phyloP scores from a whole-genome alignment of 768 basidiomycete species.

The Glaciozyma martinii region DNA sequence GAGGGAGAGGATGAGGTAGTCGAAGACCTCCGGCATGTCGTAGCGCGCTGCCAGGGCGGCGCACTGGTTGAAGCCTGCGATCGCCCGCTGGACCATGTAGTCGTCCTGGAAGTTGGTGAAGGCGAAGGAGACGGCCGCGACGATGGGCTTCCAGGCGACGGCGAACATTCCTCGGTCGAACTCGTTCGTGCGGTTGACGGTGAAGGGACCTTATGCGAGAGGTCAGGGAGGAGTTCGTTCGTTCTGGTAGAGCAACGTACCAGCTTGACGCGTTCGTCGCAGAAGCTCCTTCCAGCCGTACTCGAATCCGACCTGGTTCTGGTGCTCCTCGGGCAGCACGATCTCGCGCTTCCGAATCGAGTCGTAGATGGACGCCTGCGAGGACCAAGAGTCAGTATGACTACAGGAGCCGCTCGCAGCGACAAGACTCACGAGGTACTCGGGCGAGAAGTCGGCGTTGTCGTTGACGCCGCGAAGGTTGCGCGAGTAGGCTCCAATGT shows the following conservation, averaged over 20 bases:
- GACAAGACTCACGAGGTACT: constrained; percentile 61
- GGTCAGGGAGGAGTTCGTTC: not conserved
- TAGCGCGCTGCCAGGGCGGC: constrained; percentile 86
- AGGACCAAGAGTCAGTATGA: constrained; percentile 1
- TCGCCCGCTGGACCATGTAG: constrained; percentile 86
- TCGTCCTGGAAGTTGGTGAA: constrained; percentile 96
- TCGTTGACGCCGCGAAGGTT: constrained; percentile 91
- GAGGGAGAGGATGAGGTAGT: constrained; percentile 86
- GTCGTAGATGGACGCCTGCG: constrained; percentile 79
- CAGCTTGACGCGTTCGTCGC: constrained; percentile 55
- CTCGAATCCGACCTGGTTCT: constrained; percentile 91
- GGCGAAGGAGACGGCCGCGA: constrained; percentile 89
- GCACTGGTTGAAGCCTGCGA: constrained; percentile 93
- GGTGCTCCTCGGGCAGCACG: constrained; percentile 94
- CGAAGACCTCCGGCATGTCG: constrained; percentile 86
- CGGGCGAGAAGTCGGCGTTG: constrained; percentile 66
- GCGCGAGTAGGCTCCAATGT: constrained; percentile 82
- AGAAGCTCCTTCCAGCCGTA: constrained; percentile 98
- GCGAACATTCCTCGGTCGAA: constrained; percentile 94
- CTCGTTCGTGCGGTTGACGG: constrained; percentile 65
- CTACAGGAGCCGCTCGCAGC: not conserved
- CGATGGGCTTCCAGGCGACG: constrained; percentile 80
- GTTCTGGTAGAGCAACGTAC: constrained; percentile 2
- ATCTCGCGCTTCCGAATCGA: constrained; percentile 91
- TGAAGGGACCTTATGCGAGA: constrained; percentile 49